These are phyloP conservation scores for Aspergillus ochraceoroseus DNA, from an alignment of 2,329 filamentous ascomycete species.

Conservation along the genomic window DNA sequence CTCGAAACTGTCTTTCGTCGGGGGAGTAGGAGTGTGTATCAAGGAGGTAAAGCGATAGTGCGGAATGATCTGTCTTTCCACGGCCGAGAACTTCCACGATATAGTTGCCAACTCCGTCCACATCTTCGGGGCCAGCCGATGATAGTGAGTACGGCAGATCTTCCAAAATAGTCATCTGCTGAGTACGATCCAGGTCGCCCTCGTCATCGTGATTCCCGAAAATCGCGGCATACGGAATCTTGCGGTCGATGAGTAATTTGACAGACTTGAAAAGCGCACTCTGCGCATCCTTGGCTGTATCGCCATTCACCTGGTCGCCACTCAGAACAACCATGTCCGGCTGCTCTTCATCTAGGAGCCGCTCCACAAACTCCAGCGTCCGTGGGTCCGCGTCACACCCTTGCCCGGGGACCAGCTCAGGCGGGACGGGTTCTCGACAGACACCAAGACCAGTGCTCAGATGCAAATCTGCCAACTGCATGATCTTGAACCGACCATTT, in stretches of 20 bases:
- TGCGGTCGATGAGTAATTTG: constrained; percentile 74
- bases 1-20: constrained; percentile 79
- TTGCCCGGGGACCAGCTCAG: constrained; percentile 60
- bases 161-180: constrained; percentile 81
- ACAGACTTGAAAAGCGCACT: constrained; percentile 92
- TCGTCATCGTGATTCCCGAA: constrained; percentile 99
- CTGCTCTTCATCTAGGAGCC: constrained; percentile 83
- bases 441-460: constrained; percentile 80
- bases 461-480: constrained; percentile 93
- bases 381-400: constrained; percentile 87
- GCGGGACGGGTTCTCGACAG: constrained; percentile 82
- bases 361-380: constrained; percentile 81
- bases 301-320: constrained; percentile 93
- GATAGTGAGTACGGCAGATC: constrained; percentile 85
- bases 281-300: constrained; percentile 84
- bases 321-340: constrained; percentile 88
- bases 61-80: constrained; percentile 74
- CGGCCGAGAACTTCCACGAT: constrained; percentile 82
- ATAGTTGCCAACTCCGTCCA: constrained; percentile 94
- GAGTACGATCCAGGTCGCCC: constrained; percentile 67
- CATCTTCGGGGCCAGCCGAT: constrained; percentile 70
- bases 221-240: constrained; percentile 87
- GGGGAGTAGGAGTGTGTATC: constrained; percentile 91
- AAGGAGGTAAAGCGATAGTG: constrained; percentile 87
- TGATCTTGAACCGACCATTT: constrained; percentile 92